phyloP scores from a whole-genome alignment of 2,329 filamentous ascomycete genomes.

The Emmonsia crescens region DNA sequence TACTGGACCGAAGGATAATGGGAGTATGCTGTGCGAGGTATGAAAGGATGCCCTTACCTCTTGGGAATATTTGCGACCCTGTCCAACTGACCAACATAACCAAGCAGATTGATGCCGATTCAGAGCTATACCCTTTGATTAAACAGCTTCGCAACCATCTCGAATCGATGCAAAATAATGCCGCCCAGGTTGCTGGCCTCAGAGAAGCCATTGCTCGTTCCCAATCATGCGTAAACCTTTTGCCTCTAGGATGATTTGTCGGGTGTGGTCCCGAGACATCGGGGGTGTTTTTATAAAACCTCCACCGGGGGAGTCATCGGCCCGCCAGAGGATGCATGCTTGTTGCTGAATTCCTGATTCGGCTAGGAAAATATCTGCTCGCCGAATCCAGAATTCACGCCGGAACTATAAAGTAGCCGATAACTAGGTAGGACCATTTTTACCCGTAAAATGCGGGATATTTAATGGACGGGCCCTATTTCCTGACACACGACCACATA shows the following conservation, averaged over 20 bases:
- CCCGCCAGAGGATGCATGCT: neutral
- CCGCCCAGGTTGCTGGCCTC: conserved; percentile 26
- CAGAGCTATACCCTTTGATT: conserved; percentile 26
- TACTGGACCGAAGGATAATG: conserved; percentile 16
- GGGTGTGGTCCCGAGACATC: neutral
- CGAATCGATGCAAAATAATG: conserved; percentile 35
- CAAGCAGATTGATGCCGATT: conserved; percentile 21
- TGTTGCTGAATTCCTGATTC: neutral
- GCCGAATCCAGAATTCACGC: neutral
- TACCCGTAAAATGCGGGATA: neutral
- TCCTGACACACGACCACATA: neutral
- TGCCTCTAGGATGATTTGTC: conserved; percentile 11
- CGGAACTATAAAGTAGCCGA: neutral
- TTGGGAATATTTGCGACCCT: neutral
- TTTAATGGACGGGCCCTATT: neutral
- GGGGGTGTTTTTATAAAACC: neutral
- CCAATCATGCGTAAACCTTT: conserved; percentile 11
- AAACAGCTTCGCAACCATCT: conserved; percentile 34
- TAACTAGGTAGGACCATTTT: neutral
- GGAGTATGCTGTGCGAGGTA: conserved; percentile 27
- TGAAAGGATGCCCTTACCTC: neutral
- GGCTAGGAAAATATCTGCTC: neutral
- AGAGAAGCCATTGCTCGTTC: conserved; percentile 29
- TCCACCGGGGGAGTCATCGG: neutral
- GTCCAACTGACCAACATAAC: conserved; percentile 18